Base-by-base conservation (phyloP, 257 asterid genomes). In the Voacanga thouarsii region DNA sequence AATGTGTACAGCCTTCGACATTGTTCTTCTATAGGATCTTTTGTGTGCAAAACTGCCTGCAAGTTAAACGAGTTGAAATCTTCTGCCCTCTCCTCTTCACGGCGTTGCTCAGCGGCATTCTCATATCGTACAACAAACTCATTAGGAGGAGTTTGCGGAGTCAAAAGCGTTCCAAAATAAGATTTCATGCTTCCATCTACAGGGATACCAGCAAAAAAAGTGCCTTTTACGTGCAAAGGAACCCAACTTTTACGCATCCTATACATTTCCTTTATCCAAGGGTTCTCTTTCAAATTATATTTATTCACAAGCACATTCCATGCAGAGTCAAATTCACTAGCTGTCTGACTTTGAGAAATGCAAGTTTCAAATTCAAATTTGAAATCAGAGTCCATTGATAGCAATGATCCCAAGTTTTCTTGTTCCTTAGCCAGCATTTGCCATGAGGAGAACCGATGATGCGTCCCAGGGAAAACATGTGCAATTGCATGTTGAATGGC, bases 1-100 rank as follows among this genome's bases (percentile, higher is more conserved):
- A 86, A 74, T 2, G 99, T 91, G 91, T 93, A 95, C 2, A 95
- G 94, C 86, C 93, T 82, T 79, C 97, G 82, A 81, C 96, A 91
- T 64, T 95, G 99, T 66, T 93, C 99, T 86, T 95, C 99, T 9
- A 95, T 93, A 12, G 99, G 98, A 78, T 95, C 99, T 83, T 93
- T 91, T 3, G 98, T 91, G 87, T 93, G 98, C 77, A 92, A 71
- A 79, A 86, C 93, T 45, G 92, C 84, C 60, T 87, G 98, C 82
- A 89, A 65, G 73, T 91, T 95, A 51, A 87, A 90, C 1, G 99
- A 92, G 85, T 92, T 88, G 67, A 87, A 86, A 86, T 94, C 98
- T 80, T 94, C 98, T 83, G 85, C 91, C 70, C 89, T 87, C 78
- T 95, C 98, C 84, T 93, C 99, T 63, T 93, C 98, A 0, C 91